These are phyloP conservation scores for Globisporangium acanthophoron DNA, from an alignment of 352 stramenopile species.

Conservation along the genomic window DNA sequence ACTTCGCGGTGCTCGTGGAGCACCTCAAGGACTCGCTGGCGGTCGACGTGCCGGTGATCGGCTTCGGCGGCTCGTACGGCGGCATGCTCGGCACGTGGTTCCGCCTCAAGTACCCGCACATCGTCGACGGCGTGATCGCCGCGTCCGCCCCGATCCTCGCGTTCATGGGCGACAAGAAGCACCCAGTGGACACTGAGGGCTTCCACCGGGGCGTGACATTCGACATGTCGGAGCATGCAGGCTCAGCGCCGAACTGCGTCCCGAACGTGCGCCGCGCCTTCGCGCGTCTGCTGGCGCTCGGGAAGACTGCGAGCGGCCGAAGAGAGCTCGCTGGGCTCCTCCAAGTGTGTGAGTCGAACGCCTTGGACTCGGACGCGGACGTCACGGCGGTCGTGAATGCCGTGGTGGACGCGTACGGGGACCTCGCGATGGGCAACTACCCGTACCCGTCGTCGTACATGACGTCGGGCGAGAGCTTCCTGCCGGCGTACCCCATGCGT, in stretches of 20 bases:
- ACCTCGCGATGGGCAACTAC: constrained; percentile 95
- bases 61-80: constrained; percentile 91
- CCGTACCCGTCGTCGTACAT: constrained; percentile 96
- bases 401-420: constrained; percentile 89
- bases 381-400: constrained; percentile 36
- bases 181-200: constrained; percentile 42
- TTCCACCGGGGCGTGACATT: constrained; percentile 51
- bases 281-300: too few relatives aligned
- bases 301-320: too few relatives aligned
- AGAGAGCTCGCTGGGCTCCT: too few relatives aligned
- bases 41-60: constrained; percentile 68
- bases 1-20: constrained; percentile 76
- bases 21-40: constrained; percentile 40
- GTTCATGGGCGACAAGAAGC: too few relatives aligned
- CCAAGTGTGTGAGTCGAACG: too few relatives aligned
- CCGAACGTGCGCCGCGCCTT: constrained; percentile 79
- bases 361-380: constrained; percentile 50
- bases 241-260: constrained; percentile 59
- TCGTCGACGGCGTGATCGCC: constrained; percentile 89
- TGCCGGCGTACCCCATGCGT: constrained; percentile 89
- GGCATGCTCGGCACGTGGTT: constrained; percentile 93
- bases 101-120: constrained; percentile 90
- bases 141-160: too few relatives aligned
- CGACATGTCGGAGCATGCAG: constrained; percentile 60
- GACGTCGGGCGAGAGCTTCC: constrained; percentile 68